Conservation (phyloP, 2,329 filamentous ascomycete species). For the Ophiostoma triangulosporum region DNA sequence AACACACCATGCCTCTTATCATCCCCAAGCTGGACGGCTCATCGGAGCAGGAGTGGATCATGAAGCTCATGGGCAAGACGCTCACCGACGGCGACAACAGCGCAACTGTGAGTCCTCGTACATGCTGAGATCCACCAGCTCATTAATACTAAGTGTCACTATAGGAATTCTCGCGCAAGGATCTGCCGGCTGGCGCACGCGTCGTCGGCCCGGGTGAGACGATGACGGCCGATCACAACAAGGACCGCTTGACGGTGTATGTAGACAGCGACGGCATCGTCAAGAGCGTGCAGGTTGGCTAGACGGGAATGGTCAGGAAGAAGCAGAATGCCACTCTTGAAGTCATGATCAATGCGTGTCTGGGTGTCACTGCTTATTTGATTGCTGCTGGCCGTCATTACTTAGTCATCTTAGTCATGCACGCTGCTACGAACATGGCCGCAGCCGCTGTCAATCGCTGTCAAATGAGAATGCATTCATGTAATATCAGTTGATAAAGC, state of each 20-base stretch:
- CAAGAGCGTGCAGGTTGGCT: slow-evolving; percentile 44
- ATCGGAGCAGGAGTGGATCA: slow-evolving; percentile 44
- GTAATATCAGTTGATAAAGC: no score
- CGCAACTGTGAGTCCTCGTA: slow-evolving; percentile 32
- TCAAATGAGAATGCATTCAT: no score
- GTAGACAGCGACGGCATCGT: slow-evolving; percentile 47
- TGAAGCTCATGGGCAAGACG: slow-evolving; percentile 52
- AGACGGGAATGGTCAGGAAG: slow-evolving; percentile 9
- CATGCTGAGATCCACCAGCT: background rate
- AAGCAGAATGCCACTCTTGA: no score
- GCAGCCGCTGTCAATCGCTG: no score
- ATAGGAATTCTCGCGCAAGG: slow-evolving; percentile 46
- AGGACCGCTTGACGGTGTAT: slow-evolving; percentile 44
- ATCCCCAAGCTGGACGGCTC: slow-evolving; percentile 34
- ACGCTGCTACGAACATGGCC: no score
- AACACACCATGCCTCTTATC: slow-evolving; percentile 47
- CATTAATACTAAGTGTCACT: background rate
- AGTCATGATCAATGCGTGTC: no score
- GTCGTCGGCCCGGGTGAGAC: slow-evolving; percentile 43
- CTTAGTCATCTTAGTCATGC: no score
- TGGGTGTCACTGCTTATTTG: no score
- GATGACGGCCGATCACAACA: slow-evolving; percentile 43
- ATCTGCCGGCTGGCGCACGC: slow-evolving; percentile 42
- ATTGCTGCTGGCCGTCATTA: no score
- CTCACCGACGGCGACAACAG: slow-evolving; percentile 35